Base-by-base conservation (phyloP, 768 basidiomycete genomes). In the Austroboletus eburneus region DNA sequence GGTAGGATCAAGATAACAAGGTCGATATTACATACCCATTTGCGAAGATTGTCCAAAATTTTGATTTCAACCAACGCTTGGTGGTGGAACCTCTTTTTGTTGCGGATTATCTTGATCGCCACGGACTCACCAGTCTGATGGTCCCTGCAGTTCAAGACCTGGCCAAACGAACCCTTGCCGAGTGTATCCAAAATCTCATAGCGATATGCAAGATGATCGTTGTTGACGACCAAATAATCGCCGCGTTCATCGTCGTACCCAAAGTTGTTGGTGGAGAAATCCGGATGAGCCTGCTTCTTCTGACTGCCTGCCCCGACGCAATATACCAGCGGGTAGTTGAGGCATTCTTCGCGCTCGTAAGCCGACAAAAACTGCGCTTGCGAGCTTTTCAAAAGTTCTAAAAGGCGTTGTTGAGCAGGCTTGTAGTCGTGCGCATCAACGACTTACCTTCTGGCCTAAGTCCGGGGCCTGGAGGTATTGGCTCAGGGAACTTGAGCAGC, bases 61-160 rank as follows among this genome's bases (percentile, higher is more conserved):
- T 97, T 97, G 69, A 98, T 95, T 71, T 98, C 96, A n/a, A 98
- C 94, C 36, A 98, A 67, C 1, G 95, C 96, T 66, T 98, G 96
- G 58, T 95, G 91, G 65, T 98, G 94, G 73, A 98, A 98, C 39
- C 96, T 79, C 69, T 98, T 97, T 76, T 97, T 98, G 74, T 98
- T 98, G 33, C 96, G 83, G 57, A 99, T 98, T 52, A 99, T 98
- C 76, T 99, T 99, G 72, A 99, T 84, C 16, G 96, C 96, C 9
- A 98, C 91, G n/a, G 91, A 93, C 58, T 89, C 80, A 9, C 96
- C 96, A 12, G 93, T 92, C 59, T 81, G 83, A 63, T 98, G 91
- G 68, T 98, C 96, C 34, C 95, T 84, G 66, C 95, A 97, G 62
- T 90, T 86, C 17, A 97, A 68, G 13, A 99, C 96, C 63, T 98